A percentile compares a stretch with the other conserved stretches of the same genome.
These are phyloP conservation scores for Pichia terricola DNA, from an alignment of 1,139 yeast species.

Conservation along the genomic window DNA sequence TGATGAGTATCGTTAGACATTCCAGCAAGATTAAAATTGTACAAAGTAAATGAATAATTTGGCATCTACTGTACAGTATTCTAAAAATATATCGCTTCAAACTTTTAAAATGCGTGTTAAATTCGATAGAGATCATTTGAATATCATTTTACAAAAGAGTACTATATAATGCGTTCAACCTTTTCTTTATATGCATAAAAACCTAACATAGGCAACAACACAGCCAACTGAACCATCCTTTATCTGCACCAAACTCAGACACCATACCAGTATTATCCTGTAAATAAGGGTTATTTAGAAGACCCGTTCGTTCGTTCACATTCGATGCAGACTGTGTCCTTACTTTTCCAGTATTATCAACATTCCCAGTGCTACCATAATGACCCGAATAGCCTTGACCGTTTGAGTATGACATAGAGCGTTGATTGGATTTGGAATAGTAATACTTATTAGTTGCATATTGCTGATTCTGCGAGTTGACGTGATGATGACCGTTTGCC, in stretches of 20 bases:
- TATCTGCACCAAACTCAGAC: not conserved
- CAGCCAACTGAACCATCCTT: slow-evolving; percentile 5
- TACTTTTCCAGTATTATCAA: not conserved
- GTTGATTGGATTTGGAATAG: not conserved
- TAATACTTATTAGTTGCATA: too few species aligned
- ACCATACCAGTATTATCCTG: not conserved
- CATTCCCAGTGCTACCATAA: not conserved
- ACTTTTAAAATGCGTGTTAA: too few species aligned
- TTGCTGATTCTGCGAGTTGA: not conserved
- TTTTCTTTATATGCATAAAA: not conserved
- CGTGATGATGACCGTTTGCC: not conserved
- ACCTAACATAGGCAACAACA: slow-evolving; percentile 4
- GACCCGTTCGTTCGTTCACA: slow-evolving; percentile 7
- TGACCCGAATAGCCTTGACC: too few species aligned
- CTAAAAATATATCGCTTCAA: too few species aligned
- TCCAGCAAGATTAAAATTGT: too few species aligned
- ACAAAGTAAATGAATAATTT: too few species aligned
- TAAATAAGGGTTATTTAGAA: slow-evolving; percentile 1
- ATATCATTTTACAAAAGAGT: too few species aligned
- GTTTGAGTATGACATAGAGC: not conserved
- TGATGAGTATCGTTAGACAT: too few species aligned
- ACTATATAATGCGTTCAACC: not conserved
- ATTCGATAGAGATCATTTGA: too few species aligned
- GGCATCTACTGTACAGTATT: too few species aligned
- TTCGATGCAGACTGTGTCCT: slow-evolving; percentile 4